Evolutionary conservation across 1,284 basidiomycete genomes (phyloP), one percentile per base, ranked within the genome.

Genomic region (Malassezia sympodialis): DNA sequence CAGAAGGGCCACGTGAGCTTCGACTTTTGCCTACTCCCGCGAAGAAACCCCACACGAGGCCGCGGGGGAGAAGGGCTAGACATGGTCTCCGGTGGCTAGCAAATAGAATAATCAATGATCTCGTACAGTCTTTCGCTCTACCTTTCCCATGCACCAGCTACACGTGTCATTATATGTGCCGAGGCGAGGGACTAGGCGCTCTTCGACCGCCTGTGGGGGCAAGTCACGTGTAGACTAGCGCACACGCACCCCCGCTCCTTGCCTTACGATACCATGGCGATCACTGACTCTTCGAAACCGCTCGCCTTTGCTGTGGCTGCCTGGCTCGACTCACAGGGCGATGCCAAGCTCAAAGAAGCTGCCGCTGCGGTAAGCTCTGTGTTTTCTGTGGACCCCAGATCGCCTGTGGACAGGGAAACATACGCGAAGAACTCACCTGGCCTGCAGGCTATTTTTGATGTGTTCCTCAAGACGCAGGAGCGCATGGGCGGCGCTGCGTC

Each of bases 401-500:
- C 61, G 14, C 43, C 63, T 10, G 46, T 52, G 10, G 63, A 71
- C 46, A 57, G 63, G 56, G 58, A 56, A 10, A 51, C 60, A 56
- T 69, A 65, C 58, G 64, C 62, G 26, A 47, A 51, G 44, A 56
- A 58, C 10, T 65, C 66, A 15, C 70, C 72, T 1, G 70, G 70
- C 26, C 61, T 74, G 14, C 62, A 70, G 43, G 62, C 69, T 26
- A 65, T 74, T 54, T 74, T 67, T 52, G 67, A 74, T 49, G 67
- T 74, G 24, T 74, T 73, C 63, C 62, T 71, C 53, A 73, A 70
- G 62, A 72, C 72, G 11, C 72, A 74, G 50, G 61, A 64, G 43
- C 69, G 69, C 58, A 61, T 73, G 61, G 66, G 63, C 14, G 17
- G 60, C 3, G 27, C 49, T 11, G 58, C 59, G 1, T 10, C 37